Evolutionary conservation across 371 early-diverging fungal genomes (phyloP).

Genomic region (Actinomortierella wolfii): DNA sequence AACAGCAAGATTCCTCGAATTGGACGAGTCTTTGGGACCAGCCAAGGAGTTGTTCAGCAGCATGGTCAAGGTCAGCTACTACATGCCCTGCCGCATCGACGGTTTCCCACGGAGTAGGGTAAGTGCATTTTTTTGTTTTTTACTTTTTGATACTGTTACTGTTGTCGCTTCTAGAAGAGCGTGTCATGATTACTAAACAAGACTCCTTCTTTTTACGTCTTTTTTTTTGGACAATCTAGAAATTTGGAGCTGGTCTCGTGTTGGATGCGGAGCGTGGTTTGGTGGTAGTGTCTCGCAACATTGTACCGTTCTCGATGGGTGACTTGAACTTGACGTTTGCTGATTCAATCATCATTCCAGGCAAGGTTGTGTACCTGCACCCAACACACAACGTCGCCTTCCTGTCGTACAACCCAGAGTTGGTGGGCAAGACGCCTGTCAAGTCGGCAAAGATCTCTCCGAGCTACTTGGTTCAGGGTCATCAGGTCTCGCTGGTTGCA

Average conservation of each 20-base stretch:
- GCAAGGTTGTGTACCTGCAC: conserved; percentile 78
- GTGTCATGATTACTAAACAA: not conserved
- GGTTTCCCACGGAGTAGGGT: conserved; percentile 68
- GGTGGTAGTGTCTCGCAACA: conserved; percentile 71
- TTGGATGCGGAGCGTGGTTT: conserved; percentile 74
- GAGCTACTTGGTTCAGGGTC: conserved; percentile 64
- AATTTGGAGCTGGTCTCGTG: conserved; percentile 76
- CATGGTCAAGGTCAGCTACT: conserved; percentile 67
- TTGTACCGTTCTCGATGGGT: conserved; percentile 76
- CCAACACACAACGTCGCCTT: conserved; percentile 84
- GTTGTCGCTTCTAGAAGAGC: not conserved
- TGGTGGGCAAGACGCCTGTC: conserved; percentile 75
- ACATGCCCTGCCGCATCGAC: conserved; percentile 69
- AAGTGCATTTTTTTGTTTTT: conserved; percentile 4
- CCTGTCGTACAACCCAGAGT: conserved; percentile 75
- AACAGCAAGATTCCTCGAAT: conserved; percentile 58
- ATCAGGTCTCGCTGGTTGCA: conserved; percentile 70
- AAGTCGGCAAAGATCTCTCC: conserved; percentile 66
- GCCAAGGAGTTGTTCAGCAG: conserved; percentile 64
- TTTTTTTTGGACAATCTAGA: conserved; percentile 18
- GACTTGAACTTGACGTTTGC: conserved; percentile 79
- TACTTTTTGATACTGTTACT: not conserved
- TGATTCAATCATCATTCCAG: conserved; percentile 79
- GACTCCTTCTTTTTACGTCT: too few relatives aligned
- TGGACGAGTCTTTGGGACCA: conserved; percentile 62